Evolutionary conservation across 192 early-diverging fungal species (phyloP).

Genomic region (Pilobolus umbonatus): DNA sequence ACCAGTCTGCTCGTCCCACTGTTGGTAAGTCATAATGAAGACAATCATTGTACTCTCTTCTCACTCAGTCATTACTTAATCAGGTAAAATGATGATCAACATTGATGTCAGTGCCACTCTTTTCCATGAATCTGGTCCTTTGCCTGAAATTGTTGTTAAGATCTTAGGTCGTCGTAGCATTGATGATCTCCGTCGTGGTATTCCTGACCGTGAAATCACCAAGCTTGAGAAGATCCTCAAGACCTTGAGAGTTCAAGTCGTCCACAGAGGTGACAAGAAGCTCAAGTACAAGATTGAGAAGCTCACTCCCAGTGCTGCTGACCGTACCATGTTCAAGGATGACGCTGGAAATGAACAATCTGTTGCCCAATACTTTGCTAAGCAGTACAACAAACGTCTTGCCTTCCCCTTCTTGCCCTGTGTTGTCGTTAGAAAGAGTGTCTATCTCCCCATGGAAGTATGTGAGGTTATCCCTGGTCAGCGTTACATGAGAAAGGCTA

Average conservation of each 20-base stretch:
- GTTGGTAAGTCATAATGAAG: slow-evolving; percentile 37
- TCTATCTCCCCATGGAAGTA: slow-evolving; percentile 88
- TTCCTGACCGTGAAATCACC: slow-evolving; percentile 38
- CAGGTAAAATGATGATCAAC: slow-evolving; percentile 64
- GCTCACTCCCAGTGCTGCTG: slow-evolving; percentile 62
- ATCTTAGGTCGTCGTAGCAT: slow-evolving; percentile 50
- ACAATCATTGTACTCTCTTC: no score
- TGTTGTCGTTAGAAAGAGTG: slow-evolving; percentile 64
- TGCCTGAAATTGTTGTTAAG: slow-evolving; percentile 67
- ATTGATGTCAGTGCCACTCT: slow-evolving; percentile 67
- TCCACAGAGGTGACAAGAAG: slow-evolving; percentile 59
- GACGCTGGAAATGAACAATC: slow-evolving; percentile 49
- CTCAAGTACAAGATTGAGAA: slow-evolving; percentile 71
- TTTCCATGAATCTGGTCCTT: slow-evolving; percentile 60
- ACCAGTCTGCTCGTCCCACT: slow-evolving; percentile 80
- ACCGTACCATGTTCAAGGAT: slow-evolving; percentile 64
- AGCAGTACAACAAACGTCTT: slow-evolving; percentile 67
- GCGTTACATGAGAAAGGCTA: slow-evolving; percentile 75
- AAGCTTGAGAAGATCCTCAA: slow-evolving; percentile 51
- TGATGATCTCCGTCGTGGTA: slow-evolving; percentile 46
- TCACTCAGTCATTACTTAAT: slow-evolving; percentile 13
- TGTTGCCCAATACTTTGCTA: slow-evolving; percentile 76
- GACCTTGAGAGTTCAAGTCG: slow-evolving; percentile 49
- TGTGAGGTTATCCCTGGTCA: slow-evolving; percentile 82
- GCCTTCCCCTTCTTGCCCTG: slow-evolving; percentile 79